Percentiles rank a stretch among this genome's conserved stretches.
Conservation (phyloP, 1,284 basidiomycete species). For the Sanghuangporus baumii region DNA sequence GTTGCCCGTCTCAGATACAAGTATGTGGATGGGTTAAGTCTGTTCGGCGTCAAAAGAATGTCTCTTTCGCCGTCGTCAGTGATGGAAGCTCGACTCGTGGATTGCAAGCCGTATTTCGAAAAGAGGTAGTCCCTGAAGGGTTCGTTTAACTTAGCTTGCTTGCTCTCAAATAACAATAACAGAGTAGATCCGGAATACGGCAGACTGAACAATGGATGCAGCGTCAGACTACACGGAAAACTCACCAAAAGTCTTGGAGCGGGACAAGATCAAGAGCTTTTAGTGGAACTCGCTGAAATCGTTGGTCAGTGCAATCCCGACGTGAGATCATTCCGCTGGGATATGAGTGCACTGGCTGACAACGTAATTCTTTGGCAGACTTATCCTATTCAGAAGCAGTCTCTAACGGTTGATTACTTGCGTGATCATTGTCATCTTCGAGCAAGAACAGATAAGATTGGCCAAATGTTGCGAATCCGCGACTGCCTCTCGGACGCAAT, state of each 20-base stretch:
- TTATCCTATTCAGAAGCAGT: conserved; percentile 87
- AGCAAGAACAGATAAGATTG: conserved; percentile 66
- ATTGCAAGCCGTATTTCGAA: conserved; percentile 74
- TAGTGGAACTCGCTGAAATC: conserved; percentile 60
- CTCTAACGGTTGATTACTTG: conserved; percentile 67
- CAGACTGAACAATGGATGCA: conserved; percentile 68
- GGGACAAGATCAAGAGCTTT: conserved; percentile 71
- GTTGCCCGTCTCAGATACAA: conserved; percentile 15
- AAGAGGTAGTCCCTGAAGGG: conserved; percentile 21
- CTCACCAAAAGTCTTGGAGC: conserved; percentile 61
- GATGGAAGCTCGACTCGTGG: conserved; percentile 71
- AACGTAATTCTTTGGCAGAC: conserved; percentile 32
- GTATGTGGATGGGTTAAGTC: conserved; percentile 82
- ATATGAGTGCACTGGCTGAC: neutral
- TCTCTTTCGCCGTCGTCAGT: conserved; percentile 77
- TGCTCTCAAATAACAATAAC: conserved; percentile 14
- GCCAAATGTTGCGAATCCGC: conserved; percentile 72
- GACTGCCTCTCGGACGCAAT: conserved; percentile 49
- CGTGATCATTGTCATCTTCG: conserved; percentile 82
- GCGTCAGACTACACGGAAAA: conserved; percentile 62
- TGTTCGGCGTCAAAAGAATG: conserved; percentile 79
- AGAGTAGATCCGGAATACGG: neutral
- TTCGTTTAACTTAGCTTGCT: neutral
- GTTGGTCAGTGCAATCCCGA: conserved; percentile 75
- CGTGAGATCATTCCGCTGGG: conserved; percentile 31